A percentile compares a stretch with the other conserved stretches of the same genome.
Evolutionary conservation across 2,329 filamentous ascomycete species (phyloP).

Genomic region (Epichloe hybrida): DNA sequence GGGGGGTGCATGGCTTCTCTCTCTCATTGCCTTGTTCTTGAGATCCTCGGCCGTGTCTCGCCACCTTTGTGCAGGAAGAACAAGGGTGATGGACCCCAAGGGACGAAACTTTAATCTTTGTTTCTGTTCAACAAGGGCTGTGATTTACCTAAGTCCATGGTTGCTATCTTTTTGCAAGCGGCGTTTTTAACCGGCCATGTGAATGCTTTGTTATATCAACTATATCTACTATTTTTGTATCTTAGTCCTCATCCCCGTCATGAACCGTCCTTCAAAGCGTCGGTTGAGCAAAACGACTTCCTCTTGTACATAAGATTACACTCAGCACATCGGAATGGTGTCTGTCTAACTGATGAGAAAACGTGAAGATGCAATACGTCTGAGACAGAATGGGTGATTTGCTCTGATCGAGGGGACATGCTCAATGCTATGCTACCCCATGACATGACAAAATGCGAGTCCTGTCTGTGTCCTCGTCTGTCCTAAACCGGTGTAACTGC

Average conservation of each 20-base stretch:
- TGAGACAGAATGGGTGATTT: neutral
- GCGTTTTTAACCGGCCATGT: conserved; percentile 4
- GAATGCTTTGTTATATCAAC: neutral
- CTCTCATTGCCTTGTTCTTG: neutral
- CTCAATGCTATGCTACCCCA: too few species aligned
- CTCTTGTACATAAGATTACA: conserved; percentile 2
- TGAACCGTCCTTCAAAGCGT: neutral
- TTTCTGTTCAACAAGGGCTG: neutral
- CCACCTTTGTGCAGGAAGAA: neutral
- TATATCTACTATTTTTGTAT: neutral
- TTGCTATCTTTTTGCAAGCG: neutral
- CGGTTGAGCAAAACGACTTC: neutral
- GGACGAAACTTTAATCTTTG: neutral
- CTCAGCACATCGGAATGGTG: neutral
- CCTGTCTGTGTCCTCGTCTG: too few species aligned
- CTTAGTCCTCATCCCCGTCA: neutral
- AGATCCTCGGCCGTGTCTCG: neutral
- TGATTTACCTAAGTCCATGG: neutral
- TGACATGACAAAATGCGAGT: too few species aligned
- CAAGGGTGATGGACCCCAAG: neutral
- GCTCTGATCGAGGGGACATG: neutral
- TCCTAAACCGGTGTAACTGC: too few species aligned
- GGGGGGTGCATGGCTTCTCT: neutral
- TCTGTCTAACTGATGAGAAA: neutral
- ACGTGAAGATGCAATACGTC: neutral